Percentiles rank a stretch among this genome's conserved stretches.
phyloP scores from a whole-genome alignment of 192 early-diverging fungal species.

The Backusella macrospora region DNA sequence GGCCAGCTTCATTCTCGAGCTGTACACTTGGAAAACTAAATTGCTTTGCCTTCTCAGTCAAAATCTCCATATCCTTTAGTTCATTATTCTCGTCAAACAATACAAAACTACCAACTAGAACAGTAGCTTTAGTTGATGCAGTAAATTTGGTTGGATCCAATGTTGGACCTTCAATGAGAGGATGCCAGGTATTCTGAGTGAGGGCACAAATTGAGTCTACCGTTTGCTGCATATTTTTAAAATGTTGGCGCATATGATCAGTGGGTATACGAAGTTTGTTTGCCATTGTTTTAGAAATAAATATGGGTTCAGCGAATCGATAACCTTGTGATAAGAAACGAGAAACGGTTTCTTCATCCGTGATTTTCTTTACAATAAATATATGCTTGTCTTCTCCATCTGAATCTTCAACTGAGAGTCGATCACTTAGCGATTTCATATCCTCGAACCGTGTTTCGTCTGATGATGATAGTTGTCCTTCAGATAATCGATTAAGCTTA shows the following conservation, averaged over 20 bases:
- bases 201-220: slow-evolving; percentile 15
- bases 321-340: slow-evolving; percentile 35
- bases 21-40: slow-evolving; percentile 31
- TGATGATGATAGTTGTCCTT: slow-evolving; percentile 9
- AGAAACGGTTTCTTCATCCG: slow-evolving; percentile 6
- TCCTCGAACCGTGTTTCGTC: slow-evolving; percentile 3
- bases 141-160: slow-evolving; percentile 5
- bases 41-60: slow-evolving; percentile 19
- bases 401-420: slow-evolving; percentile 13
- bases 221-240: slow-evolving; percentile 35
- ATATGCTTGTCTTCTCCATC: slow-evolving; percentile 32
- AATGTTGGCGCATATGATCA: slow-evolving; percentile 35
- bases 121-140: neutral
- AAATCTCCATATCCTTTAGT: slow-evolving; percentile 17
- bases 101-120: slow-evolving; percentile 29
- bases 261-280: slow-evolving; percentile 25
- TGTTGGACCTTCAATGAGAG: neutral
- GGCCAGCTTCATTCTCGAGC: slow-evolving; percentile 17
- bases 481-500: neutral
- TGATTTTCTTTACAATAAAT: slow-evolving; percentile 38
- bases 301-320: slow-evolving; percentile 39
- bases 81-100: slow-evolving; percentile 23
- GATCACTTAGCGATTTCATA: neutral
- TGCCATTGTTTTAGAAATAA: slow-evolving; percentile 42
- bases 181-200: slow-evolving; percentile 3